Evolutionary conservation across 352 stramenopile genomes (phyloP).

Genomic region (Globisporangium spiculum): DNA sequence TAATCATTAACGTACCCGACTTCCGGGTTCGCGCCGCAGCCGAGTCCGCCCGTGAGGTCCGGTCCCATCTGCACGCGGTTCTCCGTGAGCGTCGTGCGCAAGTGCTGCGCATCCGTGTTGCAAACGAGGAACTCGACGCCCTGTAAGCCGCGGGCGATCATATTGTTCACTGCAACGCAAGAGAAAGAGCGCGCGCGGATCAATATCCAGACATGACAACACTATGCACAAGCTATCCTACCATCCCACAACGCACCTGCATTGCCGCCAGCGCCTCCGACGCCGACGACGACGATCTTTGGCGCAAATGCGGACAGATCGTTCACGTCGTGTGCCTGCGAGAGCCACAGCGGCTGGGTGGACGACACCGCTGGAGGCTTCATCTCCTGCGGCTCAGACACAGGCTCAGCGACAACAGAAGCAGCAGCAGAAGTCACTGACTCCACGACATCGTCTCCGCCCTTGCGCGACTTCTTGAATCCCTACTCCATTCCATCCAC

Average conservation of each 20-base stretch:
- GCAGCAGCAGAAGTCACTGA: not conserved
- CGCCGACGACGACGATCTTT: slow-evolving; percentile 86
- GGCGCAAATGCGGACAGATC: slow-evolving; percentile 78
- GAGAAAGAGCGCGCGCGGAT: not conserved
- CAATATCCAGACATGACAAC: not conserved
- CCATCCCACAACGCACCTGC: slow-evolving; percentile 38
- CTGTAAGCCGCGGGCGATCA: slow-evolving; percentile 81
- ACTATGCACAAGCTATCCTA: not conserved
- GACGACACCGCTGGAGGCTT: slow-evolving; percentile 42
- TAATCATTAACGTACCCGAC: slow-evolving; percentile 38
- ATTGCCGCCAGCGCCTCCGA: slow-evolving; percentile 87
- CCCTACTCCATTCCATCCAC: slow-evolving; percentile 23
- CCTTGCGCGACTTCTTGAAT: slow-evolving; percentile 55
- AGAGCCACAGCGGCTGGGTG: slow-evolving; percentile 74
- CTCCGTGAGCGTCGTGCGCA: slow-evolving; percentile 88
- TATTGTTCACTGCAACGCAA: slow-evolving; percentile 73
- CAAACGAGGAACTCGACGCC: slow-evolving; percentile 89
- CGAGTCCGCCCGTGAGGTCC: slow-evolving; percentile 79
- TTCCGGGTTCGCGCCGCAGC: slow-evolving; percentile 80
- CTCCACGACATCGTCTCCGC: slow-evolving; percentile 20
- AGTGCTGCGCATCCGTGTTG: slow-evolving; percentile 91
- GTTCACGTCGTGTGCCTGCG: slow-evolving; percentile 52
- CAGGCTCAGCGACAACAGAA: slow-evolving; percentile 7
- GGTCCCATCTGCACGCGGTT: slow-evolving; percentile 90
- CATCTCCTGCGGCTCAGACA: slow-evolving; percentile 35